phyloP scores from a whole-genome alignment of 257 asterid genomes.

The Solanum sparsipilum region DNA sequence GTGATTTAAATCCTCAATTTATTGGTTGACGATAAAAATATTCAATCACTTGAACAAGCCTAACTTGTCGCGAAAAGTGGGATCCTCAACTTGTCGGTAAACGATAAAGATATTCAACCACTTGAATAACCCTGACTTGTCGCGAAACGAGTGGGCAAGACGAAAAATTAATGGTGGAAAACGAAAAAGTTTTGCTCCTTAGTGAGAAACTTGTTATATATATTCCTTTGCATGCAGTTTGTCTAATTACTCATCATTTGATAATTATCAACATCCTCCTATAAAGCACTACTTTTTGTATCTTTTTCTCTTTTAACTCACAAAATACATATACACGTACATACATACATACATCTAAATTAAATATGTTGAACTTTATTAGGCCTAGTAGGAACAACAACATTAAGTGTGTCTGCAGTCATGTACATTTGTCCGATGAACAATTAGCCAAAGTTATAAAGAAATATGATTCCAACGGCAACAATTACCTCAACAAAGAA shows the following conservation, averaged over 20 bases:
- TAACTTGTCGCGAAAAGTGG: too few species aligned
- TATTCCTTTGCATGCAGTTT: neutral
- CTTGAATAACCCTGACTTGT: accelerated
- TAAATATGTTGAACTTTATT: neutral
- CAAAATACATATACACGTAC: neutral
- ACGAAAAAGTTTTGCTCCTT: neutral
- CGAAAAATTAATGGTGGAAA: neutral
- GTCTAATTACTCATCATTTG: neutral
- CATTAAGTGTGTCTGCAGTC: neutral
- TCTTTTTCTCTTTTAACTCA: neutral
- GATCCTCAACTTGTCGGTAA: too few species aligned
- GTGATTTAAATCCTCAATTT: neutral
- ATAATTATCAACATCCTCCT: neutral
- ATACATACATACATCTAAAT: neutral
- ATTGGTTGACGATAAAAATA: too few species aligned
- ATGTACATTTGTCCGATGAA: neutral
- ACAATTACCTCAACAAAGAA: neutral
- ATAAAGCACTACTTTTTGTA: neutral
- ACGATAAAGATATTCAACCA: too few species aligned
- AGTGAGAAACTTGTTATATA: neutral
- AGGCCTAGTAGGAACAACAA: neutral
- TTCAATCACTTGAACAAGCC: too few species aligned
- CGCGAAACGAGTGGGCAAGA: neutral
- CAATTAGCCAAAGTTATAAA: neutral
- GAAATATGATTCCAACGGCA: neutral